phyloP scores from a whole-genome alignment of 768 basidiomycete genomes.

The Hysterangium stoloniferum region DNA sequence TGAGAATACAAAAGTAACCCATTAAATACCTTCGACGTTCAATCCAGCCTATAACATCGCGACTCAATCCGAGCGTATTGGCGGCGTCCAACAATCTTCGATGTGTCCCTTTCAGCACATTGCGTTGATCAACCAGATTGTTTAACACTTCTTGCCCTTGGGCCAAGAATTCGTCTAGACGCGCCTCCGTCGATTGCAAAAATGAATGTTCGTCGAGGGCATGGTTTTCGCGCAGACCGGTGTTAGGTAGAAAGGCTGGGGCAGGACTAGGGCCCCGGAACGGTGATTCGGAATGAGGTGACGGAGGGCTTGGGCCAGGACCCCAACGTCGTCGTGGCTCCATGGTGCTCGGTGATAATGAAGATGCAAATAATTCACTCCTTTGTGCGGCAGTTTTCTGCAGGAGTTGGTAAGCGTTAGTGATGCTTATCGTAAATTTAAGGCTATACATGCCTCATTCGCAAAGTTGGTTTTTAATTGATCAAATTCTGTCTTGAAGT shows the following conservation, averaged over 20 bases:
- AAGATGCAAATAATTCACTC: constrained; percentile 52
- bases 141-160: constrained; percentile 90
- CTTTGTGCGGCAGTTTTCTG: constrained; percentile 57
- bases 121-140: constrained; percentile 86
- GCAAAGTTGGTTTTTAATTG: constrained; percentile 54
- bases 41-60: constrained; percentile 96
- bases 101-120: constrained; percentile 93
- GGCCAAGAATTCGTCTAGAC: constrained; percentile 84
- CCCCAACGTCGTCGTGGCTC: constrained; percentile 64
- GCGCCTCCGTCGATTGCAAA: constrained; percentile 70
- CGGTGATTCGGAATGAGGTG: constrained; percentile 65
- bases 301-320: constrained; percentile 21
- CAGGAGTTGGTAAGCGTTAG: neutral
- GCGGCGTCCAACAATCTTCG: constrained; percentile 80
- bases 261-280: constrained; percentile 50
- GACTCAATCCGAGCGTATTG: constrained; percentile 88
- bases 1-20: neutral
- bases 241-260: constrained; percentile 39
- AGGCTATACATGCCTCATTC: constrained; percentile 32
- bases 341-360: constrained; percentile 32
- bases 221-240: constrained; percentile 58
- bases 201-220: constrained; percentile 88
- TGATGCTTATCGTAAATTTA: neutral
- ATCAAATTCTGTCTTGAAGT: constrained; percentile 80
- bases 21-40: constrained; percentile 77